Evolutionary conservation across 2,329 filamentous ascomycete species (phyloP).

Genomic region (Colletotrichum sp.): DNA sequence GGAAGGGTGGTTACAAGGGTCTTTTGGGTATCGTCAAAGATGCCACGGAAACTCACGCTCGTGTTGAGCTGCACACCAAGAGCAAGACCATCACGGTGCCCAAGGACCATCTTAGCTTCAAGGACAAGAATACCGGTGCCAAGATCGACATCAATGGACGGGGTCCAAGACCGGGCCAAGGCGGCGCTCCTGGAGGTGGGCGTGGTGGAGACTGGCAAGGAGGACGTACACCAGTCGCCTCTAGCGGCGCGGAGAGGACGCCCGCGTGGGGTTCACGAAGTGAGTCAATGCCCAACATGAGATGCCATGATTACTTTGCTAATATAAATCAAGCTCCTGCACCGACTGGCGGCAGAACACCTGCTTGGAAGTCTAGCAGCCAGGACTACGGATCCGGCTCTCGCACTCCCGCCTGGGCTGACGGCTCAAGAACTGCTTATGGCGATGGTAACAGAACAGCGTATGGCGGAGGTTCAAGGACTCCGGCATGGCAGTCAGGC

Average conservation of each 20-base stretch:
- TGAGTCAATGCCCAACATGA: conserved; percentile 47
- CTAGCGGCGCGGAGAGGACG: conserved; percentile 68
- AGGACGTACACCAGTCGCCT: conserved; percentile 71
- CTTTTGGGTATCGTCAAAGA: conserved; percentile 95
- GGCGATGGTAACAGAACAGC: conserved; percentile 78
- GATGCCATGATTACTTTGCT: conserved; percentile 19
- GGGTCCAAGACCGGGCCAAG: conserved; percentile 54
- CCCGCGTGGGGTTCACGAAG: conserved; percentile 77
- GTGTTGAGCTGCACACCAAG: conserved; percentile 93
- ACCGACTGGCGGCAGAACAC: conserved; percentile 61
- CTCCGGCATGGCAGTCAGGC: conserved; percentile 80
- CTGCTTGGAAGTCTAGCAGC: conserved; percentile 59
- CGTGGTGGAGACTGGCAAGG: conserved; percentile 61
- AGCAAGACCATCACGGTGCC: conserved; percentile 87
- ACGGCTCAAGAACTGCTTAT: conserved; percentile 71
- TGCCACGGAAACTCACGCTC: conserved; percentile 82
- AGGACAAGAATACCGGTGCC: conserved; percentile 81
- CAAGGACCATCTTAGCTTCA: conserved; percentile 82
- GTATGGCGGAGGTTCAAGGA: conserved; percentile 76
- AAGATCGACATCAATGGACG: conserved; percentile 72
- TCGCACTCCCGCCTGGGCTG: conserved; percentile 74
- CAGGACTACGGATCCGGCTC: conserved; percentile 55
- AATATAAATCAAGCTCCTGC: conserved; percentile 53
- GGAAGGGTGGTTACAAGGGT: conserved; percentile 89
- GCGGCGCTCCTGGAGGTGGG: conserved; percentile 43